Evolutionary conservation across 192 early-diverging fungal genomes (phyloP), one percentile per base, ranked within the genome.

Genomic region (Coemansia sp.): DNA sequence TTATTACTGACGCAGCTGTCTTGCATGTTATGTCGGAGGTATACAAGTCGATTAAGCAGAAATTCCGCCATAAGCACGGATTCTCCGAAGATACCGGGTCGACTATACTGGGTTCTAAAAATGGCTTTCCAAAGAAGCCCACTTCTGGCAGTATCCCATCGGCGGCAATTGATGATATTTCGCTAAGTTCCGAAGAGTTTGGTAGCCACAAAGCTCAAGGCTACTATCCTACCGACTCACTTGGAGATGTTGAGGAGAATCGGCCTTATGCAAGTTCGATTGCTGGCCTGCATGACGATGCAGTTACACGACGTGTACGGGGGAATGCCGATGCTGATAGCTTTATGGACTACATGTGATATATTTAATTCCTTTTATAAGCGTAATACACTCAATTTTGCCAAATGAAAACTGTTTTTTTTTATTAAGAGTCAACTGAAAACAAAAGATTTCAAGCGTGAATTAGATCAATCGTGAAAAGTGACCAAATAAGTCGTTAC

Each of bases 1-100:
- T 72, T 38, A 35, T 55, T n/a, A 72, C 59, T 7, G 70, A 72
- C 35, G 54, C 70, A 2, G 58, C 55, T 2, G 55, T 72, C 3
- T 30, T 55, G 6, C 39, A 45, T n/a, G 63, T 66, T 30, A 31
- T 62, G 7, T 30, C 28, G 5, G 63, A 72, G 33, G 55, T 72
- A 11, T 43, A 26, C 13, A 57, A 26, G 46, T 1, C 39, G 46
- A 33, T 40, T 18, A 16, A 41, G 40, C 6, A 57, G 5, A 18
- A 18, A n/a, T n/a, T 21, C 18, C 10, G 41, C 12, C 15, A 36
- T 33, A 12, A 43, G 16, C 18, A 26, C 23, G 23, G 23, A 4
- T 26, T 26, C 4, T 26, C 23, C 1, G 23, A 26, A 26, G 23
- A 26, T 26, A 26, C 23, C 23, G 23, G 23, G 4, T 26, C 23